phyloP scores from a whole-genome alignment of 2,329 filamentous ascomycete species.

The Colletotrichum acutatum region DNA sequence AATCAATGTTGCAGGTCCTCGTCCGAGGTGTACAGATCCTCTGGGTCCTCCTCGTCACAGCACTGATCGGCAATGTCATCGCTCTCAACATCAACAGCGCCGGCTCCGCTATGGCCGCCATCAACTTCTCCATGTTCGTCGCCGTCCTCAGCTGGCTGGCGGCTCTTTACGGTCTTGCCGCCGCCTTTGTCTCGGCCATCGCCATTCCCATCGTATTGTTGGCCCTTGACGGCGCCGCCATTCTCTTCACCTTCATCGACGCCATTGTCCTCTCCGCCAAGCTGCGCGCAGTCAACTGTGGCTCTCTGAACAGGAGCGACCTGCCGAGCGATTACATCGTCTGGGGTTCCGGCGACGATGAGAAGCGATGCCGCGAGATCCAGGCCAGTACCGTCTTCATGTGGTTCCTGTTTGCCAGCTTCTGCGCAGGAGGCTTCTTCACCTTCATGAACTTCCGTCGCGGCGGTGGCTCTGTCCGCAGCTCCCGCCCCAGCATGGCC shows the following conservation, averaged over 20 bases:
- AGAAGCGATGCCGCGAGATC: constrained; percentile 78
- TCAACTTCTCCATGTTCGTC: constrained; percentile 78
- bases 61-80: constrained; percentile 69
- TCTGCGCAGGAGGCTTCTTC: constrained; percentile 67
- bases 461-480: constrained; percentile 55
- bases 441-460: constrained; percentile 64
- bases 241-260: constrained; percentile 76
- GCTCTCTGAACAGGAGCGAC: constrained; percentile 44
- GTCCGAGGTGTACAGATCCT: constrained; percentile 63
- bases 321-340: constrained; percentile 65
- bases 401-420: constrained; percentile 80
- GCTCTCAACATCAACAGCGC: constrained; percentile 58
- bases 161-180: constrained; percentile 70
- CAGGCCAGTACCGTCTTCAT: constrained; percentile 81
- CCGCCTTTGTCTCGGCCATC: constrained; percentile 63
- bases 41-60: constrained; percentile 64
- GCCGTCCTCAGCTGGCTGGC: constrained; percentile 73
- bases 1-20: constrained; percentile 54
- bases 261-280: constrained; percentile 78
- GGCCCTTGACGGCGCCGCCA: constrained; percentile 67
- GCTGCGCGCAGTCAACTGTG: constrained; percentile 76
- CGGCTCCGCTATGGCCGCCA: constrained; percentile 54
- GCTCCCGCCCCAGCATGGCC: constrained; percentile 63
- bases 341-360: constrained; percentile 67
- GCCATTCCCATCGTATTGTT: constrained; percentile 64